Evolutionary conservation across 169 alveolate genomes (phyloP), one percentile per base, ranked within the genome.

Genomic region (Cryptosporidium tyzzeri): DNA sequence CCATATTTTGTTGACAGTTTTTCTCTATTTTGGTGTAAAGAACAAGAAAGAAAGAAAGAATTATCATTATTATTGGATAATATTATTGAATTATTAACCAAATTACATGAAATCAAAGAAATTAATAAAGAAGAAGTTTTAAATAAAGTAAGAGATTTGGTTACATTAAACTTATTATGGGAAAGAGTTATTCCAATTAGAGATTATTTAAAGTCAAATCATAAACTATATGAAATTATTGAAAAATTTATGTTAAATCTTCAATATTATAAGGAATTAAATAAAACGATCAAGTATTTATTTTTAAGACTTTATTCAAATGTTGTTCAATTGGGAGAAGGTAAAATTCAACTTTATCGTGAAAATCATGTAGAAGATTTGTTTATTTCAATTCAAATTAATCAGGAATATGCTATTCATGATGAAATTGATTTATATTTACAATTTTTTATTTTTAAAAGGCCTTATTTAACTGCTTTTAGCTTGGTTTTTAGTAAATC

Each of bases 241-340:
- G 68, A 53, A 14, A 35, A 14, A 37, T 51, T 73, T 58, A 29
- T 50, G 8, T 1, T 1, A n/a, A 31, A 31, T 58, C 26, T 73
- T 26, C 37, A 39, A 21, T 0, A 26, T 31, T 21, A 67, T 7
- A 39, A 21, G 8, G 33, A 33, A 18, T 33, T 39, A 39, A 73
- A 39, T 73, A 73, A 35, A 5, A 53, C 86, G 0, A 37, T 59
- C 26, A 59, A 55, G 44, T 73, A 73, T 73, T 73, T 73, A 39
- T 55, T 53, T 58, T 35, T 73, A 29, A 73, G 86, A 21, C 45
- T 73, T 37, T 73, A 55, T 59, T 55, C 86, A 53, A 73, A 59
- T 58, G 44, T 73, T 2, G 45, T 55, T 8, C 59, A 53, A n/a
- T 37, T 51, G 29, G 65, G 45, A n/a, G 86, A 73, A n/a, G 59